Evolutionary conservation across 2,329 filamentous ascomycete genomes (phyloP), one percentile per base, ranked within the genome.

Genomic region (Penicillium vulpinum): DNA sequence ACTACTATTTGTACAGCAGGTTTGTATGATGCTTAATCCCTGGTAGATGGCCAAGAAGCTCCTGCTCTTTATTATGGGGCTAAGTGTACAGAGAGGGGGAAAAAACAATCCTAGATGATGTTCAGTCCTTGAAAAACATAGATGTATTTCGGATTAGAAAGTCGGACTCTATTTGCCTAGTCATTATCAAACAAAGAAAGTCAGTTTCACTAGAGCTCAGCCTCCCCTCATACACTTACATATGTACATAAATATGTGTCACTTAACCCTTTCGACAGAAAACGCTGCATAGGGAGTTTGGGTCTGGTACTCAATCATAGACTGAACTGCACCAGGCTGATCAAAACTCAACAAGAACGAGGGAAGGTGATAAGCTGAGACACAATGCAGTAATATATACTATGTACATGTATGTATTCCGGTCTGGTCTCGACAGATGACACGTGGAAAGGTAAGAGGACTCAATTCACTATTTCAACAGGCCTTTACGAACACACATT

Each of bases 51-150:
- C 2, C 2, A 1, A 6, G 4, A 22, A 2, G 8, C 2, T 3
- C 1, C 2, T 10, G 16, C 6, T 21, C 4, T 9, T 29, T 10
- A 4, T 9, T 6, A 1, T 13, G 2, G 16, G 13, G 8, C 5
- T 33, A 16, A 16, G 1, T 1, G 2, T 22, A 2, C n/a, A n/a
- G n/a, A n/a, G 7, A 2, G 5, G 3, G 6, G 6, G 2, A 22
- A 24, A 13, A 1, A 5, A n/a, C n/a, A n/a, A n/a, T n/a, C 1
- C 18, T n/a, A 31, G 11, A 16, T 11, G 5, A 11, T 4, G 4
- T 45, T 45, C 44, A 11, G 13, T 46, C 13, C 24, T 33, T n/a
- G n/a, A 28, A n/a, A 10, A 33, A 2, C 33, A 46, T 33, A 22
- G 22, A 11, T 16, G 13, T 16, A 9, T 33, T 13, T 35, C 10